phyloP scores from a whole-genome alignment of 306 rosid species.

The Gastrolobium bilobum region DNA sequence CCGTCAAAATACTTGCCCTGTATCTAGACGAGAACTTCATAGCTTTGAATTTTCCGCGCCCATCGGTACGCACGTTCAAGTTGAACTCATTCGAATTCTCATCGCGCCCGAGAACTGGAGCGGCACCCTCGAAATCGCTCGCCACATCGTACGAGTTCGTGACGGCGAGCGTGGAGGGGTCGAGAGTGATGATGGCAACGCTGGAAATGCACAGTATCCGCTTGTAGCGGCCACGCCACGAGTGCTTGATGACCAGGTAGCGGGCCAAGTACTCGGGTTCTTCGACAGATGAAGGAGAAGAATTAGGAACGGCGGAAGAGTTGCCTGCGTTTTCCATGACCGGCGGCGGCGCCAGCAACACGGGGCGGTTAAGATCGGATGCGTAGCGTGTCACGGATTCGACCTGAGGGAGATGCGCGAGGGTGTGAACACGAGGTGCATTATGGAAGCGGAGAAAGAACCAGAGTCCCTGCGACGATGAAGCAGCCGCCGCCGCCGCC shows the following conservation, averaged over 20 bases:
- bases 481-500: constrained; percentile 66
- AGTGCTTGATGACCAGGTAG: constrained; percentile 87
- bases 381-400: constrained; percentile 76
- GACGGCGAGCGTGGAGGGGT: constrained; percentile 83
- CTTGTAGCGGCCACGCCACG: constrained; percentile 99
- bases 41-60: constrained; percentile 88
- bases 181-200: constrained; percentile 73
- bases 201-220: constrained; percentile 84
- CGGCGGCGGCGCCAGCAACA: constrained; percentile 19
- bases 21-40: constrained; percentile 87
- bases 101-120: constrained; percentile 82
- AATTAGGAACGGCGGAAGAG: constrained; percentile 45
- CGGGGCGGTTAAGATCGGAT: constrained; percentile 64
- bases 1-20: constrained; percentile 91
- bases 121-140: constrained; percentile 74
- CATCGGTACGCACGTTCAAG: constrained; percentile 85
- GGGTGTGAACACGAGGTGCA: constrained; percentile 87
- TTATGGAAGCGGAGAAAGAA: constrained; percentile 73
- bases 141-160: constrained; percentile 88
- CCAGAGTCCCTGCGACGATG: constrained; percentile 78
- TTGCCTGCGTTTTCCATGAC: constrained; percentile 57
- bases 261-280: constrained; percentile 96
- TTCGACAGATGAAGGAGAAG: constrained; percentile 61
- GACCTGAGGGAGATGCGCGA: constrained; percentile 72
- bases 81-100: constrained; percentile 86